Percentiles rank a stretch among this genome's conserved stretches.
phyloP scores from a whole-genome alignment of 2,329 filamentous ascomycete genomes.

The Clonostachys rhizophaga region DNA sequence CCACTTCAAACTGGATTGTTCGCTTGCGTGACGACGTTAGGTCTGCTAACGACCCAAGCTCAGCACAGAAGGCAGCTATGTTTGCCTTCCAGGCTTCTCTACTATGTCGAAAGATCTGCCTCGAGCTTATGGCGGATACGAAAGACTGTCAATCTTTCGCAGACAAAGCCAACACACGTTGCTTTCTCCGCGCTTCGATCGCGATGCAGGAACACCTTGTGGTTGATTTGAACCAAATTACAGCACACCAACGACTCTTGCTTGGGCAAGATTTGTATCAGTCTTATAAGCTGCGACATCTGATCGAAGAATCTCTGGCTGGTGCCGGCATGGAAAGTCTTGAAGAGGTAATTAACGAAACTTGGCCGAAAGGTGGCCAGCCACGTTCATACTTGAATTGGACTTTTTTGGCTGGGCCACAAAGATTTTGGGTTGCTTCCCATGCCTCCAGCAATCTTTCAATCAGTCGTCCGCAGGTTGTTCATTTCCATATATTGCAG shows the following conservation, averaged over 20 bases:
- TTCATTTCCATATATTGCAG: slow-evolving; percentile 24
- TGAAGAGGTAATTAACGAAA: slow-evolving; percentile 7
- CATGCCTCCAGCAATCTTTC: background rate
- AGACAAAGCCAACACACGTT: background rate
- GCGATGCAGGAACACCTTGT: slow-evolving; percentile 17
- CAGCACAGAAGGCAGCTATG: slow-evolving; percentile 16
- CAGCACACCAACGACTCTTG: slow-evolving; percentile 2
- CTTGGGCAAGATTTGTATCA: slow-evolving; percentile 3
- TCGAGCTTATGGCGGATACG: slow-evolving; percentile 1
- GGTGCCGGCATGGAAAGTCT: background rate
- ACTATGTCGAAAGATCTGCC: slow-evolving; percentile 41
- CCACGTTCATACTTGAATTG: background rate
- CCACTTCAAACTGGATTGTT: slow-evolving; percentile 44
- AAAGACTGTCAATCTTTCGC: no score
- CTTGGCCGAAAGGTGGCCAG: slow-evolving; percentile 2
- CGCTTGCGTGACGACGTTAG: slow-evolving; percentile 38
- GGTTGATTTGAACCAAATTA: slow-evolving; percentile 6
- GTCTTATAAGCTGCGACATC: slow-evolving; percentile 8
- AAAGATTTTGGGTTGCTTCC: slow-evolving; percentile 3
- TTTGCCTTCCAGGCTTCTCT: slow-evolving; percentile 52
- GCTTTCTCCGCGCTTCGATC: slow-evolving; percentile 15
- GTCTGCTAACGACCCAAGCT: slow-evolving; percentile 24
- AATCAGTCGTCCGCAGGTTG: slow-evolving; percentile 6
- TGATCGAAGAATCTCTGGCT: no score
- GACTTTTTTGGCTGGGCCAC: background rate